Conservation (phyloP, 768 basidiomycete species). For the Scleroderma bovista region DNA sequence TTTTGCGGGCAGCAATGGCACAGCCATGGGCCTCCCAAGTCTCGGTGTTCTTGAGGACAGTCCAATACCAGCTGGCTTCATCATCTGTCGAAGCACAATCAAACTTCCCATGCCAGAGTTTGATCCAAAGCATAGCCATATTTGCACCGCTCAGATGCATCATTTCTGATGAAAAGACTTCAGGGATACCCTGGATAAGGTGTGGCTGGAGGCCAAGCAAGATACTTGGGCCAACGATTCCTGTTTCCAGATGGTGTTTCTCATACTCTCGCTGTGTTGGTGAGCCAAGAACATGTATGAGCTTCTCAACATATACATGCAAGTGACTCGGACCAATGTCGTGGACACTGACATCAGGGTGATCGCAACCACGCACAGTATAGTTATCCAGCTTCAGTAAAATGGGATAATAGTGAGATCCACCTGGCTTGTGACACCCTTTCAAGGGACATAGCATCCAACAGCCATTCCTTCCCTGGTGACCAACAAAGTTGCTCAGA, state of each 20-base stretch:
- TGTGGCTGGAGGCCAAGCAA: conserved; percentile 31
- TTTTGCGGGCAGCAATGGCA: conserved; percentile 9
- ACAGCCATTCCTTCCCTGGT: conserved; percentile 24
- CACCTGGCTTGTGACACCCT: conserved; percentile 27
- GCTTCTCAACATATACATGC: not conserved
- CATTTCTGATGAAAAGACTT: conserved; percentile 31
- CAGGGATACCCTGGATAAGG: too few relatives aligned
- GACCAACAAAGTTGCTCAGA: conserved; percentile 31
- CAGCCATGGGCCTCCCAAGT: not conserved
- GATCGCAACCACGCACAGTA: conserved; percentile 14
- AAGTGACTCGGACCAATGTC: conserved; percentile 3
- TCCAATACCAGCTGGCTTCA: not conserved
- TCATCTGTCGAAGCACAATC: conserved; percentile 1
- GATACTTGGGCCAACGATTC: conserved; percentile 31
- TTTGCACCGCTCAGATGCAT: conserved; percentile 38
- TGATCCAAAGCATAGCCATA: conserved; percentile 12
- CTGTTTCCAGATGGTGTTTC: conserved; percentile 21
- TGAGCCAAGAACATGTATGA: not conserved
- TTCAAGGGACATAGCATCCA: conserved; percentile 25
- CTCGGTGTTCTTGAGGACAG: not conserved
- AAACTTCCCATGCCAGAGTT: conserved; percentile 2
- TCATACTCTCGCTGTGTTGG: too few relatives aligned
- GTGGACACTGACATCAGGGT: conserved; percentile 19
- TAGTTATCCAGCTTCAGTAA: conserved; percentile 25
- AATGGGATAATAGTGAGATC: conserved; percentile 32